phyloP scores from a whole-genome alignment of 441 rosid genomes.

The Raphanus hybrid region DNA sequence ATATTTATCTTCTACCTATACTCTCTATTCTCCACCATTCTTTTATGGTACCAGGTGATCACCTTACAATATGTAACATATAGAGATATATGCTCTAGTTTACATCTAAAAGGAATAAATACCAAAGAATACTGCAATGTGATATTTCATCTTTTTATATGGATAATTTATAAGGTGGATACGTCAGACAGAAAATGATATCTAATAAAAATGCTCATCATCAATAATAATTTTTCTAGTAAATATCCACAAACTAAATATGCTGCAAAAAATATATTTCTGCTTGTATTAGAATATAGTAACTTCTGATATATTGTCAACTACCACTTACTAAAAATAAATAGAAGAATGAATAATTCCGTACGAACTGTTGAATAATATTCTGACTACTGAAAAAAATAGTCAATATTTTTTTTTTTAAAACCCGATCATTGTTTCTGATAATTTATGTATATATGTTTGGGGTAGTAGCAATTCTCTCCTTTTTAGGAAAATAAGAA shows the following conservation, averaged over 20 bases:
- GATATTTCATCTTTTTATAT: background rate
- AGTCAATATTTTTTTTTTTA: background rate
- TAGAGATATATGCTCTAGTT: slow-evolving; percentile 21
- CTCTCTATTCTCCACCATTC: slow-evolving; percentile 40
- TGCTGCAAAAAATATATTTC: no score
- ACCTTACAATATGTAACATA: slow-evolving; percentile 30
- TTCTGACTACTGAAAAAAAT: background rate
- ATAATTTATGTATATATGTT: background rate
- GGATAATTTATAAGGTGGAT: background rate
- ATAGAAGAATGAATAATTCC: background rate
- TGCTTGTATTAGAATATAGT: background rate
- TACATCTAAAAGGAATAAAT: slow-evolving; percentile 20
- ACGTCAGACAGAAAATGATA: background rate
- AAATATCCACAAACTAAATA: background rate
- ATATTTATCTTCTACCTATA: slow-evolving; percentile 29
- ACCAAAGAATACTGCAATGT: slow-evolving; percentile 22
- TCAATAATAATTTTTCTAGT: background rate
- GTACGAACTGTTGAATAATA: background rate
- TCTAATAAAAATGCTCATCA: background rate
- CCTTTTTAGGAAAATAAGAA: background rate
- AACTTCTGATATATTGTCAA: background rate
- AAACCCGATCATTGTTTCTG: slow-evolving; percentile 7
- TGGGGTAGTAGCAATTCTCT: slow-evolving; percentile 7
- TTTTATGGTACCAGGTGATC: slow-evolving; percentile 27
- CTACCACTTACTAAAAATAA: background rate